phyloP scores from a whole-genome alignment of 495 filamentous ascomycete genomes.

The Wilcoxina mikolae region DNA sequence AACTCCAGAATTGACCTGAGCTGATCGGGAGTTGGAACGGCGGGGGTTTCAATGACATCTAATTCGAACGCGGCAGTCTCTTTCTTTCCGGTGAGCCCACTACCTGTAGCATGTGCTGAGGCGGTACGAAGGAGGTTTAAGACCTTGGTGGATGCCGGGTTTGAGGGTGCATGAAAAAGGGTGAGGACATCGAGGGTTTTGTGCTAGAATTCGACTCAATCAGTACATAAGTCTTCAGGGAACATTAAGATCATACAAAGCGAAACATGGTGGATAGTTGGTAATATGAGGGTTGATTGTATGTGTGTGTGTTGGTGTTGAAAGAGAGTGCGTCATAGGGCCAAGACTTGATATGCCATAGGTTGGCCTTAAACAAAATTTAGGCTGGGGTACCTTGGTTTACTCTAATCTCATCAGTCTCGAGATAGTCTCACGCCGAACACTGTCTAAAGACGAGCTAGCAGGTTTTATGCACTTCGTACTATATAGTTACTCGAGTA shows the following conservation, averaged over 20 bases:
- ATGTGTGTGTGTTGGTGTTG: no score
- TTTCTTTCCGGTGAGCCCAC: slow-evolving; percentile 32
- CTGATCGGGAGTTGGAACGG: slow-evolving; percentile 62
- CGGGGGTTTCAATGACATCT: slow-evolving; percentile 58
- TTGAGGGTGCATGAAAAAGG: slow-evolving; percentile 73
- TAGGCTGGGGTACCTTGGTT: no score
- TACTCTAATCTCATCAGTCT: no score
- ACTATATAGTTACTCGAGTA: no score
- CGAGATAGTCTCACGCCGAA: no score
- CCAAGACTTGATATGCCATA: no score
- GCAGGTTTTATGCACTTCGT: no score
- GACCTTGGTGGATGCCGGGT: slow-evolving; percentile 48
- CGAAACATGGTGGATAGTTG: background rate
- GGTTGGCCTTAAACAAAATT: no score
- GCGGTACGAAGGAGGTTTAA: slow-evolving; percentile 56
- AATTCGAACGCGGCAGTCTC: slow-evolving; percentile 63
- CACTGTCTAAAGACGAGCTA: no score
- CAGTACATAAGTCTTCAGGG: background rate
- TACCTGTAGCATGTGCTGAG: slow-evolving; percentile 42
- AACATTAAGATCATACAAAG: background rate
- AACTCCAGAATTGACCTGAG: slow-evolving; percentile 79
- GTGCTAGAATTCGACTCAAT: background rate
- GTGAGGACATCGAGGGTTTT: slow-evolving; percentile 74
- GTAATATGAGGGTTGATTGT: no score
- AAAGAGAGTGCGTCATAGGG: no score